Evolutionary conservation across 1,284 basidiomycete species (phyloP).

Genomic region (Puccinia novopanici): DNA sequence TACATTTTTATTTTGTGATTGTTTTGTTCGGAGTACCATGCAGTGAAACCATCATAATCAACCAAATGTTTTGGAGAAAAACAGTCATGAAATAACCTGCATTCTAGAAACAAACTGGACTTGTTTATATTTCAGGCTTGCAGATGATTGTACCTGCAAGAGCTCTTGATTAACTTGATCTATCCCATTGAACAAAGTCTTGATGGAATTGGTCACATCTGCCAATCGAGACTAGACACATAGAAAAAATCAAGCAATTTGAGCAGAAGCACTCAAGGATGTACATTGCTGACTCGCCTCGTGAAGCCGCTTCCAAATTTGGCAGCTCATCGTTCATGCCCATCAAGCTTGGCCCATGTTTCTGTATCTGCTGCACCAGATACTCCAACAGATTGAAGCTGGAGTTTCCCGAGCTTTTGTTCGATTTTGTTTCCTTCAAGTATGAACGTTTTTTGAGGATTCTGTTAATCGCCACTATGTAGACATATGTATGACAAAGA

Average conservation of each 20-base stretch:
- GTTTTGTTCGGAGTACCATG: background rate
- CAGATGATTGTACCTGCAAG: conserved; percentile 60
- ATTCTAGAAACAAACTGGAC: conserved; percentile 23
- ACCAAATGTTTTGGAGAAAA: background rate
- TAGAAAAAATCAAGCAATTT: background rate
- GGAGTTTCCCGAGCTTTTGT: conserved; percentile 64
- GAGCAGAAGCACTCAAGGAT: background rate
- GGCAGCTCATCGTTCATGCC: conserved; percentile 79
- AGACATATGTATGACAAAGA: no score
- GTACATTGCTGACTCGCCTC: conserved; percentile 63
- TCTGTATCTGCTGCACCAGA: conserved; percentile 72
- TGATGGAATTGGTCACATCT: conserved; percentile 67
- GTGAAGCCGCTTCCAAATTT: conserved; percentile 76
- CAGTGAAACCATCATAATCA: background rate
- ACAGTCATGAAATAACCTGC: background rate
- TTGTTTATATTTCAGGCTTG: conserved; percentile 54
- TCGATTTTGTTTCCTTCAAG: conserved; percentile 72
- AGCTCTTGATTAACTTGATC: conserved; percentile 68
- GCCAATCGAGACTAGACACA: conserved; percentile 75
- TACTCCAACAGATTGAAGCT: conserved; percentile 87
- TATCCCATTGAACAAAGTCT: conserved; percentile 66
- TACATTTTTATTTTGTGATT: background rate
- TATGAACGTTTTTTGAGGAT: no score
- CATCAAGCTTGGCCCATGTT: conserved; percentile 69
- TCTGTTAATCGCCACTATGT: no score